A percentile compares a stretch with the other conserved stretches of the same genome.
Conservation (phyloP, 805 yeast species). For the Metschnikowia vanudenii region DNA sequence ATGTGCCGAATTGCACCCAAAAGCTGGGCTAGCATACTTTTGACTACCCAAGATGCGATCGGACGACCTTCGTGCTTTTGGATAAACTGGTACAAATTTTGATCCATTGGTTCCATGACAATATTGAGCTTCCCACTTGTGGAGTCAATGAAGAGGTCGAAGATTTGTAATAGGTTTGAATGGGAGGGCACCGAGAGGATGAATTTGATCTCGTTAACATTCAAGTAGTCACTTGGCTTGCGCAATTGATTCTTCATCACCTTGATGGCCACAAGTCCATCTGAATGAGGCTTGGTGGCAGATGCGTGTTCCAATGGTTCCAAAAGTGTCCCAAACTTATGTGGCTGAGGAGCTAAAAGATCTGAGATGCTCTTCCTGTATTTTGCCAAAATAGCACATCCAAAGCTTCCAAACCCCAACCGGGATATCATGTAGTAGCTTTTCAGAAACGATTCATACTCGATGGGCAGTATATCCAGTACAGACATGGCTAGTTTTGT, state of each 20-base stretch:
- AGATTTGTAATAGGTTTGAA: slow-evolving; percentile 66
- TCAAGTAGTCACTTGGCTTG: slow-evolving; percentile 26
- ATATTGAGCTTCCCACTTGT: slow-evolving; percentile 62
- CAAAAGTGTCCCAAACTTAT: slow-evolving; percentile 48
- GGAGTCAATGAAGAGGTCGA: slow-evolving; percentile 77
- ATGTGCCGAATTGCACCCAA: slow-evolving; percentile 79
- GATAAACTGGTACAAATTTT: slow-evolving; percentile 76
- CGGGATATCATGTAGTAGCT: slow-evolving; percentile 49
- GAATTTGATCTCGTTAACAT: slow-evolving; percentile 65
- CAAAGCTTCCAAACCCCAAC: slow-evolving; percentile 77
- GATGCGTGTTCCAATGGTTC: slow-evolving; percentile 34
- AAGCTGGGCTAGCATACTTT: slow-evolving; percentile 68
- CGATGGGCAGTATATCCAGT: slow-evolving; percentile 9
- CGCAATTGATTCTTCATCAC: slow-evolving; percentile 54
- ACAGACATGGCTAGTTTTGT: slow-evolving; percentile 5
- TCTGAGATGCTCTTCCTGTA: slow-evolving; percentile 27
- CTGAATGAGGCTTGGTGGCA: slow-evolving; percentile 19
- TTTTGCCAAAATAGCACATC: slow-evolving; percentile 65
- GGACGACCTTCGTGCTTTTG: slow-evolving; percentile 51
- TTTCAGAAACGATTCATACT: slow-evolving; percentile 19
- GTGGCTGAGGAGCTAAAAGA: slow-evolving; percentile 18
- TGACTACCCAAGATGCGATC: slow-evolving; percentile 59
- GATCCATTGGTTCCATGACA: slow-evolving; percentile 87
- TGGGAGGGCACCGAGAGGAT: slow-evolving; percentile 69
- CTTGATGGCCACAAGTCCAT: slow-evolving; percentile 69